These are phyloP conservation scores for Ogataea pilisensis DNA, from an alignment of 805 yeast genomes.

Conservation along the genomic window DNA sequence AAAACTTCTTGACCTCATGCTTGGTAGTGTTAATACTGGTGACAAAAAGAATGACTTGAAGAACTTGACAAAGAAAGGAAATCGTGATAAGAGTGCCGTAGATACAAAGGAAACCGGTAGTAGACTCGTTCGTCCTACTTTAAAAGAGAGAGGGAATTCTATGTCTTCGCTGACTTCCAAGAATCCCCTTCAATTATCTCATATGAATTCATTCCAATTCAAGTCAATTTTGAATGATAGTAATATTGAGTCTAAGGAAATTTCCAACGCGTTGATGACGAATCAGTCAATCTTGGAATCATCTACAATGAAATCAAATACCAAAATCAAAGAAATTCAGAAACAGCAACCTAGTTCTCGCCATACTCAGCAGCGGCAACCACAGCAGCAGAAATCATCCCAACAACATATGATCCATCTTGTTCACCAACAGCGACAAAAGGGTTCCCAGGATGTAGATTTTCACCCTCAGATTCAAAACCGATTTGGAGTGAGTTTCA, in stretches of 20 bases:
- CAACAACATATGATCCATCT: too few relatives aligned
- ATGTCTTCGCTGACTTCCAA: neutral
- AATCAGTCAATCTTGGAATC: neutral
- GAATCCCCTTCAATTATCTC: too few relatives aligned
- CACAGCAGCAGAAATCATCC: too few relatives aligned
- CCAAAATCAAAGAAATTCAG: neutral
- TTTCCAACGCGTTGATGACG: neutral
- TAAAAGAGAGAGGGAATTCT: neutral
- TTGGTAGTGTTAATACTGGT: conserved; percentile 4
- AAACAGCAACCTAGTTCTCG: neutral
- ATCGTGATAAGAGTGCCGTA: neutral
- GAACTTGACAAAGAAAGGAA: conserved; percentile 5
- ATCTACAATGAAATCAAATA: neutral
- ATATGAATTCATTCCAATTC: neutral
- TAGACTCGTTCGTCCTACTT: neutral
- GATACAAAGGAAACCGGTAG: neutral
- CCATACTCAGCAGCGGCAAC: neutral
- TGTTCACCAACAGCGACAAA: too few relatives aligned
- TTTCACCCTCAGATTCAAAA: neutral
- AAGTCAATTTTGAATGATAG: neutral
- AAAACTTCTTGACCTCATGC: conserved; percentile 18
- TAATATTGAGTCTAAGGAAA: neutral
- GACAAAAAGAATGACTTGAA: conserved; percentile 10
- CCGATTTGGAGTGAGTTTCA: too few relatives aligned
- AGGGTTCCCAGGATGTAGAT: too few relatives aligned